A percentile compares a stretch with the other conserved stretches of the same genome.
Evolutionary conservation across 2,329 filamentous ascomycete genomes (phyloP).

Genomic region (Tolypocladium cylindrosporum): DNA sequence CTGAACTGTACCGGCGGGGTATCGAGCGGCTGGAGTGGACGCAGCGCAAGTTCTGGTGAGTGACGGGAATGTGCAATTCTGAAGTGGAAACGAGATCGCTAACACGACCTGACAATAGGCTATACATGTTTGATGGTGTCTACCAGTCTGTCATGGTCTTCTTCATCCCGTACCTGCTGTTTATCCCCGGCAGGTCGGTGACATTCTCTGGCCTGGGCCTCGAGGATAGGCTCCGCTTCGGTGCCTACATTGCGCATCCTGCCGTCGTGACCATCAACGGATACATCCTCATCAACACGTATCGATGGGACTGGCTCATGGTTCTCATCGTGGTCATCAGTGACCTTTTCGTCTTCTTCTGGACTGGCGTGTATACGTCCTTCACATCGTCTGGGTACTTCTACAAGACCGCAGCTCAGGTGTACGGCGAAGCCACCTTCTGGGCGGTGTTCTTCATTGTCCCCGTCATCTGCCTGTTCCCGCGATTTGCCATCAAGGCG

Average conservation of each 20-base stretch:
- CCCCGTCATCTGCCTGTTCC: constrained; percentile 72
- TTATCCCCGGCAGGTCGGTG: constrained; percentile 57
- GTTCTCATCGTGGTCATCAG: constrained; percentile 72
- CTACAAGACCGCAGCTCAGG: constrained; percentile 67
- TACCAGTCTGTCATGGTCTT: constrained; percentile 94
- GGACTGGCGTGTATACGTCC: constrained; percentile 77
- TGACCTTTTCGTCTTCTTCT: constrained; percentile 83
- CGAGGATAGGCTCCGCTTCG: constrained; percentile 72
- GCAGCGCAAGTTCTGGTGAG: constrained; percentile 89
- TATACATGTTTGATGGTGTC: constrained; percentile 89
- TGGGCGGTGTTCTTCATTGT: constrained; percentile 79
- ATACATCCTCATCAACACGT: constrained; percentile 93
- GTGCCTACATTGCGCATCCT: constrained; percentile 76
- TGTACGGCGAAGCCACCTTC: constrained; percentile 74
- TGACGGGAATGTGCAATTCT: neutral
- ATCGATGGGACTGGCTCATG: constrained; percentile 97
- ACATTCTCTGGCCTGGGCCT: constrained; percentile 66
- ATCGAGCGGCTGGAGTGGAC: constrained; percentile 98
- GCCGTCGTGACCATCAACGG: constrained; percentile 83
- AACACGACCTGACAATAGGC: constrained; percentile 34
- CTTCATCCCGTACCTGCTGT: constrained; percentile 82
- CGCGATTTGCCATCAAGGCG: constrained; percentile 77
- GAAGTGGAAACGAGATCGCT: neutral
- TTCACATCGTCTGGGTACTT: constrained; percentile 43
- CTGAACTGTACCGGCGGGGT: constrained; percentile 87